Base-by-base conservation (phyloP, 768 basidiomycete genomes). In the Saitozyma sp. region DNA sequence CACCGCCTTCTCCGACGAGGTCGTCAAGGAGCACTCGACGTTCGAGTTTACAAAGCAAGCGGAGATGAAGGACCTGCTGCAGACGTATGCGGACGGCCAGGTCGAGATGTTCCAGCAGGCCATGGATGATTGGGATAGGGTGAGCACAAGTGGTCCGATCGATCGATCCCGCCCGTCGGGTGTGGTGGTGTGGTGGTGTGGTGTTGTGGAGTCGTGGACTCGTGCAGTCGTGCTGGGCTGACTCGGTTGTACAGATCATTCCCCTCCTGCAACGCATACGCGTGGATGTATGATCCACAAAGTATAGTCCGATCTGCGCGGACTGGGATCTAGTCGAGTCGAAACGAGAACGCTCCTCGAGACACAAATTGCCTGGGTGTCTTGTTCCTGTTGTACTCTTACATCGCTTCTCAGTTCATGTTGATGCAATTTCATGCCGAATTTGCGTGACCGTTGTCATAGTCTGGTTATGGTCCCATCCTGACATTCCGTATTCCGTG, bases 61-160 rank as follows among this genome's bases (percentile, higher is more conserved):
- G 54, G 96, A 99, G 82, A 96, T 98, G 95, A 96, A 95, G 81
- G 92, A 93, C 74, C 88, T 97, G 85, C 78, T 99, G 10, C 86
- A 86, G 17, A 87, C 88, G 64, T 85, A 96, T 65, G 92, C 92
- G 29, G 91, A 96, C 68, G 94, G 93, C 9, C 89, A 99, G 78
- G 91, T 98, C 68, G 92, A 93, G 77, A 91, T 96, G 78, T 91
- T 96, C 78, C 89, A 89, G 80, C 67, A 92, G 89, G 87, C 91
- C 58, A 93, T 95, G 90, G 92, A 97, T 70, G 93, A 97, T 79
- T 97, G 92, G 93, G 93, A 97, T 90, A 50, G 53, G 45, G 63
- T 64, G 43, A 60, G 58, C 56, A 38, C 29, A 41, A 46, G 11
- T 11, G 45, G 13, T 13, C 11, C 11, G 45, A 17, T 46, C 45